Conservation (phyloP, 768 basidiomycete species). For the Suillus sp. region DNA sequence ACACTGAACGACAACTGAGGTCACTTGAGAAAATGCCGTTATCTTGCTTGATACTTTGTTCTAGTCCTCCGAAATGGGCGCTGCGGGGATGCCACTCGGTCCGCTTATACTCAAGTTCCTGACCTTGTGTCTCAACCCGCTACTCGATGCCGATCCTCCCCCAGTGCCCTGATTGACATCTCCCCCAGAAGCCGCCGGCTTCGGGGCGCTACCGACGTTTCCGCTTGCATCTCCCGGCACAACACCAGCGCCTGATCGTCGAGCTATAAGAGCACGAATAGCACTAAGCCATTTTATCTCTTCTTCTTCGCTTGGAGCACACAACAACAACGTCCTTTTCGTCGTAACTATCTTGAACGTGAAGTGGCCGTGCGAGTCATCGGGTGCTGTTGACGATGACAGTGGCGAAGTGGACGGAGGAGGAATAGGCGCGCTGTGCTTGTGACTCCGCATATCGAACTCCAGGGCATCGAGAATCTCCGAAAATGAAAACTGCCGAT, state of each 20-base stretch:
- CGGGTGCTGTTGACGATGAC: conserved; percentile 36
- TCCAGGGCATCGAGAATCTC: conserved; percentile 93
- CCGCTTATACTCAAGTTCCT: conserved; percentile 51
- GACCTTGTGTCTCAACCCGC: conserved; percentile 48
- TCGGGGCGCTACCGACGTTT: conserved; percentile 26
- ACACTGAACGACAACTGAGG: conserved; percentile 15
- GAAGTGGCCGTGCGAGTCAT: conserved; percentile 48
- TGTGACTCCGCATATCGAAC: conserved; percentile 64
- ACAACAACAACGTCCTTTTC: conserved; percentile 84
- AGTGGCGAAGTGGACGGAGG: conserved; percentile 33
- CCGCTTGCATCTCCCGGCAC: conserved; percentile 47
- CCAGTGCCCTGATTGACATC: conserved; percentile 24
- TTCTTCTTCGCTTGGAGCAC: conserved; percentile 95
- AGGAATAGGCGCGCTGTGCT: conserved; percentile 42
- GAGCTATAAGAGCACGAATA: conserved; percentile 85
- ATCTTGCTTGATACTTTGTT: conserved; percentile 12
- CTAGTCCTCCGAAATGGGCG: conserved; percentile 27
- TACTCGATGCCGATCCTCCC: conserved; percentile 27
- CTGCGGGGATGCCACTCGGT: conserved; percentile 20
- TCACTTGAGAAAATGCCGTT: conserved; percentile 24
- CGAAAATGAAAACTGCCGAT: conserved; percentile 81
- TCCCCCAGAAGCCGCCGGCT: conserved; percentile 13
- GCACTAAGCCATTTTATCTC: conserved; percentile 99
- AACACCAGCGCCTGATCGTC: conserved; percentile 55
- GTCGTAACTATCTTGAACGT: conserved; percentile 98